These are phyloP conservation scores for Penicillium sclerotiorum DNA, from an alignment of 2,329 filamentous ascomycete species.

Conservation along the genomic window DNA sequence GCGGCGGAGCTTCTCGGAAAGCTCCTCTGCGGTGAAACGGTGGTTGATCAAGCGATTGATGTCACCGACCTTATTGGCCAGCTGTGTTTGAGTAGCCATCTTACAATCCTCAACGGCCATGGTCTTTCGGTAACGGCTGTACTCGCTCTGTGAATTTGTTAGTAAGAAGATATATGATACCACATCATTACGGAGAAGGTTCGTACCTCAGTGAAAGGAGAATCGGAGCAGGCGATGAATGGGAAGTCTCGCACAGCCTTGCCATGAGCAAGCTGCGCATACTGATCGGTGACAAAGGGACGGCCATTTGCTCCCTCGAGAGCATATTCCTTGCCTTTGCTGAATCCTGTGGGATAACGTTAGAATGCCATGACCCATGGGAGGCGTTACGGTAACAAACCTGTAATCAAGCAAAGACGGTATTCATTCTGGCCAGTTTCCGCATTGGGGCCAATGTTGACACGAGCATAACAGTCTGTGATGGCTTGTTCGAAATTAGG, in stretches of 20 bases:
- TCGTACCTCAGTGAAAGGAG: constrained; percentile 76
- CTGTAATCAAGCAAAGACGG: constrained; percentile 84
- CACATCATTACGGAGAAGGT: neutral
- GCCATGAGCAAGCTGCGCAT: constrained; percentile 78
- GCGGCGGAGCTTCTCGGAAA: constrained; percentile 75
- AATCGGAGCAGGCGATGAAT: constrained; percentile 88
- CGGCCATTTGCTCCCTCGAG: constrained; percentile 75
- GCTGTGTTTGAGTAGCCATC: constrained; percentile 70
- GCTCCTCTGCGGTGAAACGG: constrained; percentile 78
- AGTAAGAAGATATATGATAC: neutral
- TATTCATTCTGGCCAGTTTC: constrained; percentile 76
- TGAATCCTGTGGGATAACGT: constrained; percentile 62
- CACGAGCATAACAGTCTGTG: constrained; percentile 79
- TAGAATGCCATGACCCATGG: constrained; percentile 21
- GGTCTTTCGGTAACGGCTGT: constrained; percentile 76
- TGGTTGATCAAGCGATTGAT: constrained; percentile 80
- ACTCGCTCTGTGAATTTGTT: constrained; percentile 64
- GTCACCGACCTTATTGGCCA: constrained; percentile 73
- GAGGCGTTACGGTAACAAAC: constrained; percentile 48
- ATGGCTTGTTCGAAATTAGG: constrained; percentile 84
- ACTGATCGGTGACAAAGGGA: constrained; percentile 80
- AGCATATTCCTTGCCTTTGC: constrained; percentile 77
- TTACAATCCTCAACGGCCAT: constrained; percentile 72
- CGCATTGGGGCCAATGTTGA: constrained; percentile 77
- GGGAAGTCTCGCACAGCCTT: constrained; percentile 83